These are phyloP conservation scores for Nidularia pulvinata DNA, from an alignment of 768 basidiomycete genomes.

Conservation along the genomic window DNA sequence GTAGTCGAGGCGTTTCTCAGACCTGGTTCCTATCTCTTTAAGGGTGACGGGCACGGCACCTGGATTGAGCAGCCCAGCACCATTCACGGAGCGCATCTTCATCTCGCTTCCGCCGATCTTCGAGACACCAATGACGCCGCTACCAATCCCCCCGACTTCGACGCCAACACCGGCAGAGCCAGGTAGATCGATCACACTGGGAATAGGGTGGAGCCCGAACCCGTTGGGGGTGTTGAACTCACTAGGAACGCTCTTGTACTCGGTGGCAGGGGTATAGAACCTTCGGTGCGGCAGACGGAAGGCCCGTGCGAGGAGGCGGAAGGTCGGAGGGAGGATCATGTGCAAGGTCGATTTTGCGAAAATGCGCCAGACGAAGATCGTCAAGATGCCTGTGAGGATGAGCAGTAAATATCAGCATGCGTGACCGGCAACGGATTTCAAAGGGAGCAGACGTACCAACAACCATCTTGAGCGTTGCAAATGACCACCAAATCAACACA, in stretches of 20 bases:
- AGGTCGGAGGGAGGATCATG: slow-evolving; percentile 77
- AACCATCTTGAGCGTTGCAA: slow-evolving; percentile 45
- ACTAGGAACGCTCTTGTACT: slow-evolving; percentile 71
- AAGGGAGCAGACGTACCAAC: slow-evolving; percentile 27
- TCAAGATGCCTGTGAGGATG: slow-evolving; percentile 57
- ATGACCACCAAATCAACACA: slow-evolving; percentile 41
- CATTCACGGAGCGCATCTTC: slow-evolving; percentile 48
- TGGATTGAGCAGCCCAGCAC: not conserved
- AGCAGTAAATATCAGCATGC: not conserved
- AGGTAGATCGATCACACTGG: slow-evolving; percentile 84
- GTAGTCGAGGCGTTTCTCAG: slow-evolving; percentile 4
- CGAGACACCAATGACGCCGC: slow-evolving; percentile 18
- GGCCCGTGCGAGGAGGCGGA: slow-evolving; percentile 69
- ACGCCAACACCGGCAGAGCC: slow-evolving; percentile 39
- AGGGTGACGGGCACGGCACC: slow-evolving; percentile 5
- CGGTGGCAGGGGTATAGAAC: slow-evolving; percentile 91
- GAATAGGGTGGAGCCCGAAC: slow-evolving; percentile 67
- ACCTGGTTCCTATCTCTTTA: too few species aligned
- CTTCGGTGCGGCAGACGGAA: slow-evolving; percentile 80
- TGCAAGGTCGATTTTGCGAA: slow-evolving; percentile 80
- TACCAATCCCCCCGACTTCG: slow-evolving; percentile 44
- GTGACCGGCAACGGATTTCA: slow-evolving; percentile 1
- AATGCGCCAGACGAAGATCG: slow-evolving; percentile 89
- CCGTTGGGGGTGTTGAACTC: slow-evolving; percentile 38
- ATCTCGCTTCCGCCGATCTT: slow-evolving; percentile 50